Conservation (phyloP, 495 filamentous ascomycete species). For the Chlorociboria aeruginascens region DNA sequence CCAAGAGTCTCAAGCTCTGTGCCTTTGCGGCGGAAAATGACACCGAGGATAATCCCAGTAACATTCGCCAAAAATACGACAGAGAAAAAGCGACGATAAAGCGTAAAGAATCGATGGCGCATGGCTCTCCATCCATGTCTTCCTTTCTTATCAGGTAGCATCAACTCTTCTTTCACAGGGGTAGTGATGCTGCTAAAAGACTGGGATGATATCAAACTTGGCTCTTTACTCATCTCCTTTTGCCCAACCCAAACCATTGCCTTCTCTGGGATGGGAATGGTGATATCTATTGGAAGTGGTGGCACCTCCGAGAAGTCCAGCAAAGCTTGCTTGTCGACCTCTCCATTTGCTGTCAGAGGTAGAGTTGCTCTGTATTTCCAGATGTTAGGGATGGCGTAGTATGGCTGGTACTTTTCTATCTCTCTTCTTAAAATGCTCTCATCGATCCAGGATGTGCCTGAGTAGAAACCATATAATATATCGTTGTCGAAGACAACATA, state of each 20-base stretch:
- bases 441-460: slow-evolving; percentile 4
- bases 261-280: neutral
- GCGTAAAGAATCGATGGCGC: neutral
- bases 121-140: neutral
- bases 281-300: neutral
- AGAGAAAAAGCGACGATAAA: slow-evolving; percentile 1
- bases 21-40: neutral
- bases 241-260: neutral
- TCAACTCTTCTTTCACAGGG: neutral
- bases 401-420: slow-evolving; percentile 20
- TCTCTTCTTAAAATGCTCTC: slow-evolving; percentile 6
- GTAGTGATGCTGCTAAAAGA: neutral
- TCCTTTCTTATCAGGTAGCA: neutral
- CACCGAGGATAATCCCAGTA: neutral
- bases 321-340: slow-evolving; percentile 23
- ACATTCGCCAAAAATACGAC: neutral
- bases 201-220: neutral
- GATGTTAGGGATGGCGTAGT: slow-evolving; percentile 23
- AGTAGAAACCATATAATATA: slow-evolving; percentile 25
- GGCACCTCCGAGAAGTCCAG: neutral
- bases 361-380: slow-evolving; percentile 19
- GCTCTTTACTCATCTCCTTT: neutral
- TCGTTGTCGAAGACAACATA: slow-evolving; percentile 23
- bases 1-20: neutral
- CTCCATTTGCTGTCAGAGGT: slow-evolving; percentile 26